phyloP scores from a whole-genome alignment of 139 green algal genomes.

The Chlorella sp. region DNA sequence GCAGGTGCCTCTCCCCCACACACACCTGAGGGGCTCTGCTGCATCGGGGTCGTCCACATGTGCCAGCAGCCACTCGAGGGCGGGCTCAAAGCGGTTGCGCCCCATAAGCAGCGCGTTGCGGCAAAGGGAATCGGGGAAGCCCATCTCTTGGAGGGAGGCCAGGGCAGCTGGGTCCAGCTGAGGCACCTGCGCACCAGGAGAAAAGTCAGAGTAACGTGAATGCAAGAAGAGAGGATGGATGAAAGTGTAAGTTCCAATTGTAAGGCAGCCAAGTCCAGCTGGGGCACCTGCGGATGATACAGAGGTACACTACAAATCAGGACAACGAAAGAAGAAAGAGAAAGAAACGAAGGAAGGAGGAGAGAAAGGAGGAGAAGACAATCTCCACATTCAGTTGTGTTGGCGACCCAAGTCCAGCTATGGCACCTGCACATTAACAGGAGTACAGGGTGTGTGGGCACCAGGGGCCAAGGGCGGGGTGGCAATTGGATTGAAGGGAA shows the following conservation, averaged over 20 bases:
- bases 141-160: constrained; percentile 31
- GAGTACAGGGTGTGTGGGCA: neutral
- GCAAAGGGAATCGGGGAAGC: constrained; percentile 26
- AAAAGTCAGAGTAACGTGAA: neutral
- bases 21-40: constrained; percentile 28
- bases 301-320: too few relatives aligned
- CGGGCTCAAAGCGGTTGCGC: constrained; percentile 30
- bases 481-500: too few relatives aligned
- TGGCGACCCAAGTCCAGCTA: too few relatives aligned
- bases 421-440: too few relatives aligned
- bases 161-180: neutral
- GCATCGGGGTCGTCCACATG: constrained; percentile 24
- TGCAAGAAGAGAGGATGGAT: too few relatives aligned
- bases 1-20: neutral
- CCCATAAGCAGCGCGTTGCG: constrained; percentile 36
- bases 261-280: neutral
- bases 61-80: constrained; percentile 35
- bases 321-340: too few relatives aligned
- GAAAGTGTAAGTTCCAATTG: too few relatives aligned
- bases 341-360: too few relatives aligned
- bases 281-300: too few relatives aligned
- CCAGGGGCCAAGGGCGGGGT: neutral
- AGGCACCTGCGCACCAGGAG: neutral
- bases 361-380: too few relatives aligned
- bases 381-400: too few relatives aligned